Conservation (phyloP, 331 rosid genomes). For the Dryas integrifolia region DNA sequence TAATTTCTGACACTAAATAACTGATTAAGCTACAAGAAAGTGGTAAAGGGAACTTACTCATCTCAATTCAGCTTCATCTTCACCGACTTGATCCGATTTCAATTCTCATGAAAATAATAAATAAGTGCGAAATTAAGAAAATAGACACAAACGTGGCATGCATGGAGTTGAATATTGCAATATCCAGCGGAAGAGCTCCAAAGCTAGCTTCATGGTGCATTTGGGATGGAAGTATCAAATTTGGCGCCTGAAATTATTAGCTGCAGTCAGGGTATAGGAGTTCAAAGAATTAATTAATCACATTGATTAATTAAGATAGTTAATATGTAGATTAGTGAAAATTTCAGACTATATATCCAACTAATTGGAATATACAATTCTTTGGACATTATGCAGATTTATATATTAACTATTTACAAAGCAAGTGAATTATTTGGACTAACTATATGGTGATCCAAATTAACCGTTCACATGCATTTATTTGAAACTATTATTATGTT, state of each 20-base stretch:
- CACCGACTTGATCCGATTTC: not conserved
- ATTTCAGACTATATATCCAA: too few species aligned
- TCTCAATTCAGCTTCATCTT: constrained; percentile 9
- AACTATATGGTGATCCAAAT: too few species aligned
- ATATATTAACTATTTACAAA: not conserved
- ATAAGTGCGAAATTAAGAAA: constrained; percentile 2
- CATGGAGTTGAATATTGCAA: constrained; percentile 14
- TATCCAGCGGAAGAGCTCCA: constrained; percentile 21
- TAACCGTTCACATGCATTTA: too few species aligned
- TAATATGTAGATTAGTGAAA: too few species aligned
- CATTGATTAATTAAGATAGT: too few species aligned
- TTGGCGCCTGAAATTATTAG: constrained; percentile 11
- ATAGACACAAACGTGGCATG: constrained; percentile 6
- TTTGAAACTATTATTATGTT: not conserved
- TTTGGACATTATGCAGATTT: too few species aligned
- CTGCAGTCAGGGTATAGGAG: not conserved
- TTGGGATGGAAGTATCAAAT: not conserved
- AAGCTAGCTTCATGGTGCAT: constrained; percentile 1
- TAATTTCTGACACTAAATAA: not conserved
- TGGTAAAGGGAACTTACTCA: constrained; percentile 21
- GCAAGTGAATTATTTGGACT: not conserved
- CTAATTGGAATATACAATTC: too few species aligned
- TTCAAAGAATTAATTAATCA: not conserved
- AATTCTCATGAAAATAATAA: constrained; percentile 6
- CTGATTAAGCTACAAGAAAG: constrained; percentile 4